phyloP scores from a whole-genome alignment of 768 basidiomycete species.

The Termitomyces heimii region DNA sequence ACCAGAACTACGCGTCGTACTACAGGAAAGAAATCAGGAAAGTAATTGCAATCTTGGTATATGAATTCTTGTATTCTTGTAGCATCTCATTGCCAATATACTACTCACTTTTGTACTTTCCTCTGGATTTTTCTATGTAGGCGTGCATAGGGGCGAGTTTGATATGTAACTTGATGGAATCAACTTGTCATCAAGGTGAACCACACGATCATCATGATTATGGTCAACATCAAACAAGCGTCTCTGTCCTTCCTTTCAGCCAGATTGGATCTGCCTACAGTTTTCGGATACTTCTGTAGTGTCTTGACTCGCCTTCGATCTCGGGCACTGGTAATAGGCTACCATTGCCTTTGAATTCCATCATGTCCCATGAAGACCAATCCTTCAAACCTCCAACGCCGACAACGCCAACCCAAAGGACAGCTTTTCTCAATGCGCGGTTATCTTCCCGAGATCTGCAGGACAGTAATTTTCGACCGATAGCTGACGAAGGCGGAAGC shows the following conservation, averaged over 20 bases:
- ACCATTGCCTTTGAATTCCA: background rate
- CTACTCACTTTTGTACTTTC: background rate
- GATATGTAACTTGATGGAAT: background rate
- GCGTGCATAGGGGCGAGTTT: background rate
- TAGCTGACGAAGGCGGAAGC: background rate
- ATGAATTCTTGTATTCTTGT: background rate
- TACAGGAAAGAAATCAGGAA: background rate
- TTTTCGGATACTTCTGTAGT: background rate
- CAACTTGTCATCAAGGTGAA: background rate
- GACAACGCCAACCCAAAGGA: constrained; percentile 3
- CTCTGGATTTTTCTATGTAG: background rate
- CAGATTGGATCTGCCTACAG: background rate
- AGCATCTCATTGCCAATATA: background rate
- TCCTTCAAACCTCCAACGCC: background rate
- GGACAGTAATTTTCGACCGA: background rate
- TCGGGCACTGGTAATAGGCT: background rate
- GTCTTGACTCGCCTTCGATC: background rate
- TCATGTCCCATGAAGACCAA: constrained; percentile 5
- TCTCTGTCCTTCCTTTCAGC: background rate
- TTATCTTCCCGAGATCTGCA: background rate
- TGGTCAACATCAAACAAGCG: background rate
- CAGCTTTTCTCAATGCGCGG: background rate
- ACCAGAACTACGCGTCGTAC: constrained; percentile 20
- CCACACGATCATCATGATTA: background rate
- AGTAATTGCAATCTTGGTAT: background rate